Evolutionary conservation across 768 basidiomycete species (phyloP).

Genomic region (Harrya chromipes): DNA sequence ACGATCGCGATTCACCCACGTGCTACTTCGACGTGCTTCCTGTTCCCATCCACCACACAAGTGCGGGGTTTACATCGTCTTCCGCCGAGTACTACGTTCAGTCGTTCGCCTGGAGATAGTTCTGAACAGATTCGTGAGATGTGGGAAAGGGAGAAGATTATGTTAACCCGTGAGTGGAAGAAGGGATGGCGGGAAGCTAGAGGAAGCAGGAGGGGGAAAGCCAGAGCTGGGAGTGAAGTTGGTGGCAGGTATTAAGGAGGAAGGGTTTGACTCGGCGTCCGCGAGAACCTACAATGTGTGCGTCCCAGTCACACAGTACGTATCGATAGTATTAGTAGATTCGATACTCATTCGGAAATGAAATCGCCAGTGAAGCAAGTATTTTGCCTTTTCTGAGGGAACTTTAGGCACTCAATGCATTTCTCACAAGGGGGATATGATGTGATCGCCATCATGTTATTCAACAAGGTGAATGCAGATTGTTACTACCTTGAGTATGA

Average conservation of each 20-base stretch:
- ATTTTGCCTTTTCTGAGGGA: constrained; percentile 44
- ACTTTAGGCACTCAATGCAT: constrained; percentile 31
- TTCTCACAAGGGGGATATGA: constrained; percentile 48
- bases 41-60: constrained; percentile 36
- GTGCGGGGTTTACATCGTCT: constrained; percentile 49
- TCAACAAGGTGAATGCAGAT: constrained; percentile 43
- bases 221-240: constrained; percentile 37
- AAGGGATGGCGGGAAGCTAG: constrained; percentile 71
- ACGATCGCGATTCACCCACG: background rate
- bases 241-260: constrained; percentile 9
- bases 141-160: constrained; percentile 70
- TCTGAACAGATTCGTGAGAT: constrained; percentile 51
- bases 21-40: constrained; percentile 21
- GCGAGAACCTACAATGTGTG: no score
- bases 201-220: constrained; percentile 57
- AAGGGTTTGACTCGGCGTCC: no score
- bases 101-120: constrained; percentile 23
- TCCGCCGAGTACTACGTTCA: constrained; percentile 15
- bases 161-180: constrained; percentile 77
- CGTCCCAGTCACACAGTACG: no score
- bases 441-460: constrained; percentile 42
- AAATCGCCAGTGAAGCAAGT: no score
- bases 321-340: no score
- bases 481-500: constrained; percentile 49
- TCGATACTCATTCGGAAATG: no score